Evolutionary conservation across 805 yeast species (phyloP), one percentile per base, ranked within the genome.

Genomic region (Candida wancherniae): DNA sequence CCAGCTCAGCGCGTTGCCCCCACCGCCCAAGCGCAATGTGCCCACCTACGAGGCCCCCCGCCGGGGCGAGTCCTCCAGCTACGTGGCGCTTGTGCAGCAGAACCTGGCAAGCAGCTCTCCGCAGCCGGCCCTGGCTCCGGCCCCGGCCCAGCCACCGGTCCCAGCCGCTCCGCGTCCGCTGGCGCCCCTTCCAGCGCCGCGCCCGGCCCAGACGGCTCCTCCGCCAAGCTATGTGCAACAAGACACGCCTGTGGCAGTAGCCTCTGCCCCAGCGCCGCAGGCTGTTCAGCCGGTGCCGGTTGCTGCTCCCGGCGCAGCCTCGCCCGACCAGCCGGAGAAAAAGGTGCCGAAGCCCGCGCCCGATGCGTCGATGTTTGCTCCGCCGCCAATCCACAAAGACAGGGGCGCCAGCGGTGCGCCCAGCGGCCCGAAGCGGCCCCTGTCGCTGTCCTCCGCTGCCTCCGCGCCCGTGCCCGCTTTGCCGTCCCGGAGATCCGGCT

Each of bases 21-120:
- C 67, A 8, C 75, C 75, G 1, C 79, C 79, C 0, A 54, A 47
- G 29, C 57, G 73, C 21, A 53, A 5, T 11, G 36, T 33, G 7
- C 19, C 31, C 15, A 14, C 28, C 4, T 18, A 14, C n/a, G 28
- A 10, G 11, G 30, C 22, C 3, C 30, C 35, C 7, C 15, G 22
- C 10, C 14, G 24, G 16, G 28, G 24, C 15, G 27, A 15, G 11
- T 19, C n/a, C 8, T 19, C 28, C 8, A 16, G 22, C 6, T 5
- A 15, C 8, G 24, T 19, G 24, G n/a, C n/a, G n/a, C n/a, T n/a
- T n/a, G n/a, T n/a, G n/a, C n/a, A n/a, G n/a, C n/a, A n/a, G n/a
- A n/a, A n/a, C n/a, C n/a, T n/a, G n/a, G n/a, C n/a, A n/a, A n/a
- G n/a, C n/a, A n/a, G n/a, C n/a, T n/a, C n/a, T n/a, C n/a, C 19